Base-by-base conservation (phyloP, 345 rosid species). In the Kandelia obovata region DNA sequence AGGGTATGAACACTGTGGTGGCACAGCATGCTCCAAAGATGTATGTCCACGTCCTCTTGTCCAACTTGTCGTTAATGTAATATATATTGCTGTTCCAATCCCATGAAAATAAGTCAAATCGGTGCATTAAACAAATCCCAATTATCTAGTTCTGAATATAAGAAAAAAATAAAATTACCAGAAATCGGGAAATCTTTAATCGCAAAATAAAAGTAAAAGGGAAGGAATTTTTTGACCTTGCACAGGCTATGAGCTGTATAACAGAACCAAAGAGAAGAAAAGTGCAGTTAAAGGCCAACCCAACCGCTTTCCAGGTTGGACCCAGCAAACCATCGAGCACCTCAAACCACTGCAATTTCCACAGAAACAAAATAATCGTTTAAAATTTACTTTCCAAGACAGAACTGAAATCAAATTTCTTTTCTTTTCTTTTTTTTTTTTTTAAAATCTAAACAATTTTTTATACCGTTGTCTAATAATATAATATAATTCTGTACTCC, bases 31-130 rank as follows among this genome's bases (percentile, higher is more conserved):
- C 94, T 80, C 97, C 97, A 67, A 91, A 91, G 61, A 91, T 88
- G 67, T 91, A 91, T 5, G 97, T 88, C 97, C 95, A 91, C 73
- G 97, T 88, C 85, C 94, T 84, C 86, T 91, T 91, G 85, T 88
- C 92, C 46, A 88, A 64, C 25, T 82, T 81, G 82, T 87, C 91
- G 67, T 89, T 81, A 49, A 91, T 88, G 73, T 91, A 91, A 78
- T 91, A 88, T 69, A 91, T 91, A 67, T 89, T 91, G 67, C 97
- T 91, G 87, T 62, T 70, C 69, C 55, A 27, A n/a, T 10, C 20
- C 15, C 49, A 15, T 13, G 47, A 11, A 25, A 62, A 68, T 31
- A 69, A 34, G 49, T 52, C 4, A 6, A 70, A 64, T 58, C 70
- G 58, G 63, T 68, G 20, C 46, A 62, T 25, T 23, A 61, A 71